These are phyloP conservation scores for Colletotrichum siamense DNA, from an alignment of 2,329 filamentous ascomycete genomes.

Conservation along the genomic window DNA sequence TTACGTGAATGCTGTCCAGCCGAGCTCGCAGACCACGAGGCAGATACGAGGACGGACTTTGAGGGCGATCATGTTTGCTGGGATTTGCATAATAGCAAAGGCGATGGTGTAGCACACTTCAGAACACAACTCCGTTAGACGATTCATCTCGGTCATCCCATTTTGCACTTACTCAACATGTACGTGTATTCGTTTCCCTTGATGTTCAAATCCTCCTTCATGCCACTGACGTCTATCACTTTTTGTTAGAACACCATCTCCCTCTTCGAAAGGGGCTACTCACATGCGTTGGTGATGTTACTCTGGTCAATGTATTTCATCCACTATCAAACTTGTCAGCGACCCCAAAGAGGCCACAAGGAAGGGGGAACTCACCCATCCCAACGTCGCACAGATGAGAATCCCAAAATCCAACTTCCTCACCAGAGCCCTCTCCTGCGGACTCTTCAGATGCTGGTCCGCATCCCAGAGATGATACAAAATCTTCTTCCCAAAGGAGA, in stretches of 20 bases:
- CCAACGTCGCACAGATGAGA: not conserved
- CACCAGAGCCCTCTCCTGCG: not conserved
- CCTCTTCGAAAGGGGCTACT: not conserved
- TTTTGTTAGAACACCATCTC: not conserved
- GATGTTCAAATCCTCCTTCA: slow-evolving; percentile 1
- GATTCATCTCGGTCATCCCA: no score
- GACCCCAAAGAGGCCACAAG: fast-evolving
- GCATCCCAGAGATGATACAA: slow-evolving; percentile 3
- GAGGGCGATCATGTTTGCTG: slow-evolving; percentile 73
- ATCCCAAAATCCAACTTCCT: slow-evolving; percentile 3
- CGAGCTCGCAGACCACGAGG: slow-evolving; percentile 50
- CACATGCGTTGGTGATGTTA: slow-evolving; percentile 8
- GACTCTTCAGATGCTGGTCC: not conserved
- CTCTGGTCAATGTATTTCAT: slow-evolving; percentile 15
- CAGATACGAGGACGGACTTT: slow-evolving; percentile 67
- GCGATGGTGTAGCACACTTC: slow-evolving; percentile 47
- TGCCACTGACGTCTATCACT: not conserved
- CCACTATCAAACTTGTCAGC: not conserved
- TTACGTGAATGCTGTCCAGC: not conserved
- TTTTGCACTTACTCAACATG: not conserved
- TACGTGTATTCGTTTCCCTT: slow-evolving; percentile 6
- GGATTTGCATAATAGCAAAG: slow-evolving; percentile 68
- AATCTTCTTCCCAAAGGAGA: not conserved
- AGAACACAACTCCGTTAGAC: not conserved
- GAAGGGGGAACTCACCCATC: not conserved